Percentiles rank a stretch among this genome's conserved stretches.
These are phyloP conservation scores for Fusarium chlamydosporum DNA, from an alignment of 2,329 filamentous ascomycete genomes.

Conservation along the genomic window DNA sequence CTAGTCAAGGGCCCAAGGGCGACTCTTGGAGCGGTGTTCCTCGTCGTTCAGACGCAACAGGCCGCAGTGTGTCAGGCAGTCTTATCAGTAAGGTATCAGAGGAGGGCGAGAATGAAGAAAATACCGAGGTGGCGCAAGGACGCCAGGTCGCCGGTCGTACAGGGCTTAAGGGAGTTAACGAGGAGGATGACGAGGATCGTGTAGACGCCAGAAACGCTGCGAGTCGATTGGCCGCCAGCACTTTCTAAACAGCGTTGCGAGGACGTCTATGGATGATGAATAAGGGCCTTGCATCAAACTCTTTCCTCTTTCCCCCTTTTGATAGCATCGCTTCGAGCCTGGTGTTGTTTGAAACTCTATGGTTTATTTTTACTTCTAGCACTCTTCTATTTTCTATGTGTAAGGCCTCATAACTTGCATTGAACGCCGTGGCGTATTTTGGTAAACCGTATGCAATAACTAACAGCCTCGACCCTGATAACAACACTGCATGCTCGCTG, in stretches of 20 bases:
- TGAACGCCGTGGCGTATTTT: constrained; percentile 37
- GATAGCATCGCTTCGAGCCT: constrained; percentile 48
- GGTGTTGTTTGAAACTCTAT: constrained; percentile 45
- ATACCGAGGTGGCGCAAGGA: constrained; percentile 56
- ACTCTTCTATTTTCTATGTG: constrained; percentile 15
- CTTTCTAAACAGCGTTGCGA: constrained; percentile 72
- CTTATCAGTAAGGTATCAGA: constrained; percentile 75
- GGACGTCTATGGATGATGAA: constrained; percentile 35
- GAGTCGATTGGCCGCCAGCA: constrained; percentile 92
- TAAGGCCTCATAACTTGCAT: constrained; percentile 14
- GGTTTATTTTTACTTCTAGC: constrained; percentile 20
- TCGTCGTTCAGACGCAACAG: constrained; percentile 82
- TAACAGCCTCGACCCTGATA: constrained; percentile 18
- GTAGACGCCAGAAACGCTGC: constrained; percentile 97
- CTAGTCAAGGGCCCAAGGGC: constrained; percentile 96
- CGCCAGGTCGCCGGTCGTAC: constrained; percentile 59
- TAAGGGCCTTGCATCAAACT: constrained; percentile 38
- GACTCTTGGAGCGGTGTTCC: constrained; percentile 98
- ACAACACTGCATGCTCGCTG: constrained; percentile 12
- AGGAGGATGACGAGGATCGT: constrained; percentile 92
- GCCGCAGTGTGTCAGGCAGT: constrained; percentile 81
- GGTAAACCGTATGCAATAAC: constrained; percentile 10
- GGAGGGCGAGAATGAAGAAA: constrained; percentile 67
- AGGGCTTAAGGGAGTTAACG: constrained; percentile 71
- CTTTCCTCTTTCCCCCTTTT: constrained; percentile 41